Conservation (phyloP, 139 green algal genomes). For the Chlorella sp. region DNA sequence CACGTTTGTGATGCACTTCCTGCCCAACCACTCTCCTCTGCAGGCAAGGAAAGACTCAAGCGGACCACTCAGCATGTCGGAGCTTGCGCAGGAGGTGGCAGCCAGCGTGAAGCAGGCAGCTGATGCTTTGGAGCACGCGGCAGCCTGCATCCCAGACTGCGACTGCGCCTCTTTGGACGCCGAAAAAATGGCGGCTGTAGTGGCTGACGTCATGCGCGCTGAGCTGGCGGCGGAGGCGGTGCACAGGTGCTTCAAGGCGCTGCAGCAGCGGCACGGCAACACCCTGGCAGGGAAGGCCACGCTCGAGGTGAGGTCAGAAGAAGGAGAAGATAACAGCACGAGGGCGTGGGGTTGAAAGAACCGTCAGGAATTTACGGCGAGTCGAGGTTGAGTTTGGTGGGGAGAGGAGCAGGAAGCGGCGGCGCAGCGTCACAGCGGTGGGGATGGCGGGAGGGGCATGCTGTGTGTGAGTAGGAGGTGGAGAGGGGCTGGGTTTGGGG, state of each 20-base stretch:
- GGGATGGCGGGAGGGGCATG: too few species aligned
- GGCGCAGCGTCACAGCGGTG: too few species aligned
- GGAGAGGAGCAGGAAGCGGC: not conserved
- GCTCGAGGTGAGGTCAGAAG: constrained; percentile 21
- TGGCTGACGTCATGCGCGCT: not conserved
- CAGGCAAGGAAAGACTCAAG: not conserved
- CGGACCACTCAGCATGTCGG: not conserved
- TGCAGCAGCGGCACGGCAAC: not conserved
- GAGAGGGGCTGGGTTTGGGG: too few species aligned
- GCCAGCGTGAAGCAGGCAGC: not conserved
- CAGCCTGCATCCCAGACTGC: not conserved
- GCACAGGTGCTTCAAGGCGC: not conserved
- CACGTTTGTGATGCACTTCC: not conserved
- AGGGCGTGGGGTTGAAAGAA: too few species aligned
- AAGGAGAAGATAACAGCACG: too few species aligned
- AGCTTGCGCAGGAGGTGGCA: not conserved
- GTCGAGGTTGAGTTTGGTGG: too few species aligned
- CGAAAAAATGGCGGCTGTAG: not conserved
- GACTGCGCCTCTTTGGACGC: constrained; percentile 4
- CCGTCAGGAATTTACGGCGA: too few species aligned
- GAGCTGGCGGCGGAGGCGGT: not conserved
- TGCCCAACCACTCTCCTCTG: not conserved
- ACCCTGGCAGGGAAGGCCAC: not conserved
- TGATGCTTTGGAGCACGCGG: not conserved
- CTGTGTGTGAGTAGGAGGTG: too few species aligned